These are phyloP conservation scores for Knufia petricola DNA, from an alignment of 2,329 filamentous ascomycete genomes.

Conservation along the genomic window DNA sequence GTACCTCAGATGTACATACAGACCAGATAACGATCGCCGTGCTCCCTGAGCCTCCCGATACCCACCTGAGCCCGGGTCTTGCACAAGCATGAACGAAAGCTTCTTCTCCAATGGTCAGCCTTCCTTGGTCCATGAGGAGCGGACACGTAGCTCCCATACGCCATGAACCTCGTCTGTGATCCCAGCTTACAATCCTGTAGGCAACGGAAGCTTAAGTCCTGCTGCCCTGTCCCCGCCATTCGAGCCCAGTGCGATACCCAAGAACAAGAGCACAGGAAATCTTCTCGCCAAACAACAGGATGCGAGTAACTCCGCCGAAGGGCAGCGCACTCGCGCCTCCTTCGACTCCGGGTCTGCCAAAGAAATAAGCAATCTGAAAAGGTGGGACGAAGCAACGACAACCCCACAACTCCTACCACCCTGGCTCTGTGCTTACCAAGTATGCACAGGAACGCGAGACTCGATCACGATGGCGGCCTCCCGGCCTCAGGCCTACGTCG, in stretches of 20 bases:
- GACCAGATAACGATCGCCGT: background rate
- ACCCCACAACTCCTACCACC: background rate
- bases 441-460: conserved; percentile 45
- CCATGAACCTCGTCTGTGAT: background rate
- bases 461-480: conserved; percentile 82
- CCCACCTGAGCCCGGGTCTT: background rate
- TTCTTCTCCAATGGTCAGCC: background rate
- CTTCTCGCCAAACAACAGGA: conserved; percentile 34
- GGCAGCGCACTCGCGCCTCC: conserved; percentile 60
- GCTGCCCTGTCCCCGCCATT: background rate
- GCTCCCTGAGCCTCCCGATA: background rate
- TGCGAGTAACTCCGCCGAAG: conserved; percentile 47
- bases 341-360: conserved; percentile 59
- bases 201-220: conserved; percentile 5
- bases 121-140: background rate
- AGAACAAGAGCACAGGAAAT: conserved; percentile 42
- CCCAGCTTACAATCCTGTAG: background rate
- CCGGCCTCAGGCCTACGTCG: conserved; percentile 80
- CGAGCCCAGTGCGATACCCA: conserved; percentile 28
- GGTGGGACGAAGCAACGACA: conserved; percentile 43
- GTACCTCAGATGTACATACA: background rate
- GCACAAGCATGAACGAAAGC: conserved; percentile 5
- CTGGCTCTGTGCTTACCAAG: background rate
- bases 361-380: conserved; percentile 63
- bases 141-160: background rate